A percentile compares a stretch with the other conserved stretches of the same genome.
These are phyloP conservation scores for Aquilaria malaccensis DNA, from an alignment of 345 rosid genomes.

Conservation along the genomic window DNA sequence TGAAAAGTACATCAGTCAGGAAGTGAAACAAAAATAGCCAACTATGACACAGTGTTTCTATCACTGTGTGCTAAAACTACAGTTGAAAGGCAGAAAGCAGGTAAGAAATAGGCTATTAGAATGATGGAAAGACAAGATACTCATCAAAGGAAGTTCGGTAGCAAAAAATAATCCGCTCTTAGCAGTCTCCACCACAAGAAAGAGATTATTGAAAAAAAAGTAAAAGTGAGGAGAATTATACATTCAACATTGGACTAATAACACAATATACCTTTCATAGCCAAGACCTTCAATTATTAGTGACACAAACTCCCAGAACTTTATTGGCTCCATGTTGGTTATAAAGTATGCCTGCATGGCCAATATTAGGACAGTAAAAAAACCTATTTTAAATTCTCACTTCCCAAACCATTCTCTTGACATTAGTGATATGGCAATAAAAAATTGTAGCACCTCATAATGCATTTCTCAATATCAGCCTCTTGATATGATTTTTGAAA, in stretches of 20 bases:
- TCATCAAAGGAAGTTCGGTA: no score
- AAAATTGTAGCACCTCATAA: no score
- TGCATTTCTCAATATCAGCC: no score
- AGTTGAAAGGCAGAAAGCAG: no score
- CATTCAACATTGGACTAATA: conserved; percentile 4
- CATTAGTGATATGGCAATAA: no score
- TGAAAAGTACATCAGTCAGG: conserved; percentile 34
- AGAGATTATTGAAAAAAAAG: background rate
- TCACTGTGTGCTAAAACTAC: no score
- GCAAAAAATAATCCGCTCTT: no score
- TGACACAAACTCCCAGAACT: conserved; percentile 89
- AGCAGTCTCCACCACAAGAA: no score
- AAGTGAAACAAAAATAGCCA: conserved; percentile 9
- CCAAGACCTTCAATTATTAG: conserved; percentile 80
- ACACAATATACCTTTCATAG: conserved; percentile 53
- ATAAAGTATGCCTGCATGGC: conserved; percentile 79
- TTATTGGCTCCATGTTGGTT: conserved; percentile 85
- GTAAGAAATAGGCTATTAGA: no score
- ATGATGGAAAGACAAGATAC: no score
- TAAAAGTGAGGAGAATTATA: background rate
- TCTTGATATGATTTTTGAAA: no score
- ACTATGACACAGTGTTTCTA: no score
- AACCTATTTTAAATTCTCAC: conserved; percentile 7
- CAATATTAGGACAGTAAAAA: conserved; percentile 2
- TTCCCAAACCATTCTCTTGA: conserved; percentile 7